phyloP scores from a whole-genome alignment of 345 rosid genomes.

The Odontarrhena argentea region DNA sequence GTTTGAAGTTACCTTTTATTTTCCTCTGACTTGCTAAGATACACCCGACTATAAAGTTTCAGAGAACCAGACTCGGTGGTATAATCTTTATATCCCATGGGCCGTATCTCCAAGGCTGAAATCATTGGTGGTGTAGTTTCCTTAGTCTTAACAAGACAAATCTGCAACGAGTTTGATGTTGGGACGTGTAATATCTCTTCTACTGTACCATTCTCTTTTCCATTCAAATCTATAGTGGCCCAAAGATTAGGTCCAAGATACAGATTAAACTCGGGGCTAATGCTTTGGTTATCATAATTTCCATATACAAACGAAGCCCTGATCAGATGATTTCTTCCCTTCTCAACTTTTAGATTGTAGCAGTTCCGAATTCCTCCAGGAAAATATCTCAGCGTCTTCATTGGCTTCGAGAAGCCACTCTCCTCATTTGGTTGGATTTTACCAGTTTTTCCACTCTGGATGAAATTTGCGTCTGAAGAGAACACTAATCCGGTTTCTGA shows the following conservation, averaged over 20 bases:
- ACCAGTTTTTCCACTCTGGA: no score
- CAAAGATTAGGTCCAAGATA: conserved; percentile 49
- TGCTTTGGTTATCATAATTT: conserved; percentile 41
- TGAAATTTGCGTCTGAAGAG: no score
- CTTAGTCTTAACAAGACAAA: conserved; percentile 59
- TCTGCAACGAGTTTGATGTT: conserved; percentile 25
- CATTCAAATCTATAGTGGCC: conserved; percentile 22
- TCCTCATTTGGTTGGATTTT: no score
- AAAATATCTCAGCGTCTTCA: conserved; percentile 40
- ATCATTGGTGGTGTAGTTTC: no score
- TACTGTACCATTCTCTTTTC: accelerated
- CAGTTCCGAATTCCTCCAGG: conserved; percentile 43
- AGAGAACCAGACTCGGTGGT: conserved; percentile 28
- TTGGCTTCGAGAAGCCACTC: no score
- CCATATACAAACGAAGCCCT: conserved; percentile 41
- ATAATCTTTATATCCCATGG: background rate
- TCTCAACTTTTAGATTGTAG: conserved; percentile 33
- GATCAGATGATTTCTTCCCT: conserved; percentile 36
- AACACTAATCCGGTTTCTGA: no score
- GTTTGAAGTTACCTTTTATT: no score
- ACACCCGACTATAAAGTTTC: background rate
- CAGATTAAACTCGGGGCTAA: conserved; percentile 39
- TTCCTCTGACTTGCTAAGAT: background rate
- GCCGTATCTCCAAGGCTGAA: conserved; percentile 49
- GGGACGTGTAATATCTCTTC: conserved; percentile 43